Base-by-base conservation (phyloP, 164 flowering plant genomes). In the Echeveria elegans region DNA sequence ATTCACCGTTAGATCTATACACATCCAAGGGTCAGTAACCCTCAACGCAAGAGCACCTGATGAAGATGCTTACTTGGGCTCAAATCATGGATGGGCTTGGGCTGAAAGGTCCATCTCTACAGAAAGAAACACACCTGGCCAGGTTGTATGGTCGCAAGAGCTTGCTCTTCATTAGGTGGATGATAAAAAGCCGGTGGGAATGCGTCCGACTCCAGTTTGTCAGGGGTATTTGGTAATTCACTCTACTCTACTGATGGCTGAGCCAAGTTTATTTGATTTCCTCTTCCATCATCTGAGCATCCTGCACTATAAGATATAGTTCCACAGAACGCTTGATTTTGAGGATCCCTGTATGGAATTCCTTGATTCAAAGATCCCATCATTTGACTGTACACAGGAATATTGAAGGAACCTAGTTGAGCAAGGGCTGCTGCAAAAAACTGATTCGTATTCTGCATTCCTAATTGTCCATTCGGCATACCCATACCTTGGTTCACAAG, bases 361-460 rank as follows among this genome's bases (percentile, higher is more conserved):
- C 47, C 43, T 67, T 67, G 69, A 67, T 67, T 67, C 8, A 47
- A 14, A 32, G 29, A 26, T 15, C 67, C 53, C 48, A 66, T 30
- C 61, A 66, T 66, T n/a, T 52, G 41, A 48, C n/a, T 34, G 18
- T 41, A 32, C 16, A 52, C 48, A 45, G 59, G 58, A 48, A 66
- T 23, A 47, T 29, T 45, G 56, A 29, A 47, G 16, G 68, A 36
- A 45, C 60, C 68, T 21, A 45, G 26, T 47, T 66, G 68, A 18
- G 23, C 37, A 29, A 40, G 62, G n/a, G 29, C 45, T 23, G 36
- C 53, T 65, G 70, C 67, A 26, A 4, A 43, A 53, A 65, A 41
- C 28, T 72, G 78, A 64, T 72, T 75, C 69, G 75, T 66, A 64
- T 73, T 70, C 31, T 48, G 78, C 47, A 72, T 52, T 75, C 34